Evolutionary conservation across 805 yeast genomes (phyloP), one percentile per base, ranked within the genome.

Genomic region (Blastobotrys attinorum): DNA sequence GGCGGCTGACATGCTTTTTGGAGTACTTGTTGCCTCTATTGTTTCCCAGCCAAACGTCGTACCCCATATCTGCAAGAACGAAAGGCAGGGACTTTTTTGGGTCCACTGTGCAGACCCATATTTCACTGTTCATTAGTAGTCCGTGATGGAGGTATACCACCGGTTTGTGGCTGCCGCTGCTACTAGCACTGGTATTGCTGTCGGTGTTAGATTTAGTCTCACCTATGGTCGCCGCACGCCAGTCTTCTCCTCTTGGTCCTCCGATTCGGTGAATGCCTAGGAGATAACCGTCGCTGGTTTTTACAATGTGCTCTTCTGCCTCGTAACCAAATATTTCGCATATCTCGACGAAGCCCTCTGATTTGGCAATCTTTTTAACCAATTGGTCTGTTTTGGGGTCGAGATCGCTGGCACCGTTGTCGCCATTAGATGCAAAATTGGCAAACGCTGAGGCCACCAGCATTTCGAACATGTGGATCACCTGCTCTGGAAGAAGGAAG

Each of bases 41-140:
- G 61, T 86, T 87, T 1, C 97, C 97, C 49, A 90, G 67, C 90
- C 95, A 90, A 4, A 90, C 97, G 58, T 90, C 98, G 61, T 77
- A 90, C 1, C 97, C 97, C 38, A 78, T 60, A 46, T 88, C 87
- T 47, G 80, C 80, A 27, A 90, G 69, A 2, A 77, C 66, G 59
- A 84, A 82, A 0, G 97, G 96, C 39, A 92, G 63, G 49, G 79
- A 77, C 38, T 71, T 67, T 50, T 63, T 47, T 47, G 73, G 69
- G 47, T 72, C 62, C 45, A 67, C 45, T 43, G 66, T 63, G 59
- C 77, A 72, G 57, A 79, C 61, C 94, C 95, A 83, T 21, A 84
- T 70, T 56, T 92, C 97, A 37, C 89, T 79, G 60, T 80, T 81
- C 92, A 88, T 89, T 47, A 90, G 69, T 40, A 90, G 67, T 0